Base-by-base conservation (phyloP, 1,284 basidiomycete genomes). In the Porogramme epimiltina region DNA sequence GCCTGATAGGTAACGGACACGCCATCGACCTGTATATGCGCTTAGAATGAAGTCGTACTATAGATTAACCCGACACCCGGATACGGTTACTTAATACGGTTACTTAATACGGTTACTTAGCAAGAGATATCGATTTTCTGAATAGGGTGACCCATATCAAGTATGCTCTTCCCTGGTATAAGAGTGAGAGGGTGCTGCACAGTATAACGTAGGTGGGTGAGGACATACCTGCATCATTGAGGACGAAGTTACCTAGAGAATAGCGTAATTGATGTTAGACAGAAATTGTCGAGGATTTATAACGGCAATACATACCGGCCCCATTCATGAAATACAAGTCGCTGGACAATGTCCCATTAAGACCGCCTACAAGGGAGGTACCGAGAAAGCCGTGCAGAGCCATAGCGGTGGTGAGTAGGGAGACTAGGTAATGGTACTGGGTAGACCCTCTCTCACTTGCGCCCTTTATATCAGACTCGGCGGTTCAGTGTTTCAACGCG, bases 21-120 rank as follows among this genome's bases (percentile, higher is more conserved):
- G 18, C 54, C 59, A 23, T 59, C 56, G 19, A 61, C 46, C 59
- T 61, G n/a, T 25, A n/a, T n/a, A n/a, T n/a, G n/a, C n/a, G 11
- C 8, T 16, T 13, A 4, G 18, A 6, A 23, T 18, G 15, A 16
- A 36, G 16, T 5, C 20, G 31, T 13, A 15, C 4, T 18, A 16
- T 22, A 19, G 10, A 6, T 19, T 36, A 4, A 6, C 3, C 26
- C n/a, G n/a, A n/a, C n/a, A n/a, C n/a, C n/a, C n/a, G n/a, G n/a
- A n/a, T n/a, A n/a, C n/a, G n/a, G n/a, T n/a, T n/a, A n/a, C n/a
- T n/a, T 16, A 34, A n/a, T n/a, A n/a, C n/a, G n/a, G n/a, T n/a
- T n/a, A n/a, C n/a, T n/a, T 16, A 34, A 2, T 20, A 16, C 9
- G 8, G 23, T 26, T 3, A 38, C 54, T 2, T 36, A 56, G 25